Base-by-base conservation (phyloP, 1,284 basidiomycete genomes). In the Ceratobasidium sp. region DNA sequence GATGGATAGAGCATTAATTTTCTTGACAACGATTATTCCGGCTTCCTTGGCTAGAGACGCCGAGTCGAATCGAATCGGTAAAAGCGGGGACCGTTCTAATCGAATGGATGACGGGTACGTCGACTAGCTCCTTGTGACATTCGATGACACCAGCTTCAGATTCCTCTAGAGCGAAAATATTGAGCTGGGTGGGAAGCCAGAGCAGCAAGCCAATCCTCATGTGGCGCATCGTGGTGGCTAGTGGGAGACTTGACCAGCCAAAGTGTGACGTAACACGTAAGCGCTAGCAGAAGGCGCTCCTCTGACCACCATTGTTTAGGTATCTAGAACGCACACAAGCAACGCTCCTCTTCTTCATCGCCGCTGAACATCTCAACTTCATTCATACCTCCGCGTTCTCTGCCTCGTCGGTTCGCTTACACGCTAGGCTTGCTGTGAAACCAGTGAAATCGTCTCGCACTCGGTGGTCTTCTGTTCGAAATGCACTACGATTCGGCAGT, bases 121-220 rank as follows among this genome's bases (percentile, higher is more conserved):
- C 94, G 71, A 94, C 82, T 32, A 91, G 84, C 21, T 85, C 80
- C 76, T 88, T 90, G 81, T 96, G 87, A 94, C 94, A 96, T 83
- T 96, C 94, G 43, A 94, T 86, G 39, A 93, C 83, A 61, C 94
- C 94, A 41, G 89, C 93, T 74, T 92, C 90, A 34, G 89, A 87
- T 77, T 90, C 85, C 72, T 91, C 87, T 28, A 92, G 80, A 28
- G 88, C 89, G 3, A 28, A 72, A 12, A 59, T 52, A 67, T 48
- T 23, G 28, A 26, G 21, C 36, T 48, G 61, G 32, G 61, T 30
- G 2, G 43, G 61, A 28, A 48, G 43, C 26, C 23, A 64, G 23
- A 64, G 43, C 16, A 53, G 28, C 12, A 53, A 32, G 28, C 50
- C 50, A 53, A 53, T 26, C n/a, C 28, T 4, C 50, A 53, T 10